phyloP scores from a whole-genome alignment of 768 basidiomycete species.

The Termitomyces sp. region DNA sequence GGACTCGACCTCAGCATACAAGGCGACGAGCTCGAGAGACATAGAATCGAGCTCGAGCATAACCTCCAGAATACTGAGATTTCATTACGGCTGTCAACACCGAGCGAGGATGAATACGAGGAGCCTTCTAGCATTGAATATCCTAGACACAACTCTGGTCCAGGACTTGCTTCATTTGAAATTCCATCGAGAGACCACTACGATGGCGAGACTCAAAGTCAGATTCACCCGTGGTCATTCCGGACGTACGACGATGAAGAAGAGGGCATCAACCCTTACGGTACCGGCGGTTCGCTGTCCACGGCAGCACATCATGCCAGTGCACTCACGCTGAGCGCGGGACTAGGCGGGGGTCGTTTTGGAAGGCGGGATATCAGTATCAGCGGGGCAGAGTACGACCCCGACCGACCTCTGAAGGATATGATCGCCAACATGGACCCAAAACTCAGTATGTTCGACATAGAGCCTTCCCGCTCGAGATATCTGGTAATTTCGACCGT shows the following conservation, averaged over 20 bases:
- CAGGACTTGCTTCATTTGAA: slow-evolving; percentile 57
- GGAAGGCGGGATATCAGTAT: slow-evolving; percentile 49
- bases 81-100: slow-evolving; percentile 64
- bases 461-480: slow-evolving; percentile 45
- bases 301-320: slow-evolving; percentile 90
- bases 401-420: slow-evolving; percentile 69
- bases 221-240: slow-evolving; percentile 52
- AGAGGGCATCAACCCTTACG: slow-evolving; percentile 62
- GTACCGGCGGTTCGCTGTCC: slow-evolving; percentile 64
- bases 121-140: slow-evolving; percentile 59
- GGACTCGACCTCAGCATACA: slow-evolving; percentile 44
- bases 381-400: slow-evolving; percentile 82
- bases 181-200: slow-evolving; percentile 49
- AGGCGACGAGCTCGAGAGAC: slow-evolving; percentile 69
- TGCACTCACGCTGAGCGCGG: slow-evolving; percentile 80
- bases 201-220: slow-evolving; percentile 45
- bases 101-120: slow-evolving; percentile 30
- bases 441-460: slow-evolving; percentile 51
- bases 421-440: slow-evolving; percentile 61
- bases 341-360: slow-evolving; percentile 56
- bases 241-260: slow-evolving; percentile 31
- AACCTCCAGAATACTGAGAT: slow-evolving; percentile 70
- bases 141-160: slow-evolving; percentile 62
- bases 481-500: slow-evolving; percentile 32
- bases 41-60: slow-evolving; percentile 74